A percentile compares a stretch with the other conserved stretches of the same genome.
Conservation (phyloP, 352 stramenopile genomes). For the Pythium biforme region DNA sequence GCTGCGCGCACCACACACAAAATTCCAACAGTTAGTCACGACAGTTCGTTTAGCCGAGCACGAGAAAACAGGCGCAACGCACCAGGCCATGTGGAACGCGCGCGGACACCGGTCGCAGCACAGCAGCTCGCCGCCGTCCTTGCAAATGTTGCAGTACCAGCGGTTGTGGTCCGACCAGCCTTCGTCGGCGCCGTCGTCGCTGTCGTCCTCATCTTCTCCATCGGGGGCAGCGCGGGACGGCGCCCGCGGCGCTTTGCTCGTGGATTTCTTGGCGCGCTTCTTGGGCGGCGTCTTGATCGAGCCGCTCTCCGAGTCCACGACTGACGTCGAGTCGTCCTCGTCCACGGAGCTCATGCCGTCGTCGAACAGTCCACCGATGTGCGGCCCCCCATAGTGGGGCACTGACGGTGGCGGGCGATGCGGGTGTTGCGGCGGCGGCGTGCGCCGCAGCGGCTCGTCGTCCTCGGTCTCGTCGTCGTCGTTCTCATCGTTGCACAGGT, state of each 20-base stretch:
- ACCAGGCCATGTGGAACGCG: conserved; percentile 91
- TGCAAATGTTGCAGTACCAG: conserved; percentile 91
- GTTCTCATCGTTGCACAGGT: conserved; percentile 61
- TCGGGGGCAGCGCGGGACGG: conserved; percentile 14
- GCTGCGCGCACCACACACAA: conserved; percentile 26
- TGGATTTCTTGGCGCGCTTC: conserved; percentile 26
- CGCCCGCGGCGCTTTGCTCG: conserved; percentile 2
- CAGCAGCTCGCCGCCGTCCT: conserved; percentile 85
- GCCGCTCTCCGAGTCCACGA: conserved; percentile 30
- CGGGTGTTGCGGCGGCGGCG: conserved; percentile 8
- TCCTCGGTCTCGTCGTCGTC: conserved; percentile 32
- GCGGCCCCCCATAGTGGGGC: neutral
- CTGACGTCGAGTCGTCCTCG: conserved; percentile 25
- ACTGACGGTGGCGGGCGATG: conserved; percentile 4
- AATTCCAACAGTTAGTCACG: neutral
- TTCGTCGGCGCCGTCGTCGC: conserved; percentile 45
- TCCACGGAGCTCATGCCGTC: conserved; percentile 32
- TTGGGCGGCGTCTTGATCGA: conserved; percentile 28
- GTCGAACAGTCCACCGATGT: conserved; percentile 35
- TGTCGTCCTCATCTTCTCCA: conserved; percentile 40
- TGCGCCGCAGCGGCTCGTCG: conserved; percentile 24
- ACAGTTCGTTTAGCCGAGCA: neutral
- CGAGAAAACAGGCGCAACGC: neutral
- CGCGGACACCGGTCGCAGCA: conserved; percentile 92
- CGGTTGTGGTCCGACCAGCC: conserved; percentile 85